Evolutionary conservation across 2,329 filamentous ascomycete genomes (phyloP).

Genomic region (Chrysosporium queenslandicum): DNA sequence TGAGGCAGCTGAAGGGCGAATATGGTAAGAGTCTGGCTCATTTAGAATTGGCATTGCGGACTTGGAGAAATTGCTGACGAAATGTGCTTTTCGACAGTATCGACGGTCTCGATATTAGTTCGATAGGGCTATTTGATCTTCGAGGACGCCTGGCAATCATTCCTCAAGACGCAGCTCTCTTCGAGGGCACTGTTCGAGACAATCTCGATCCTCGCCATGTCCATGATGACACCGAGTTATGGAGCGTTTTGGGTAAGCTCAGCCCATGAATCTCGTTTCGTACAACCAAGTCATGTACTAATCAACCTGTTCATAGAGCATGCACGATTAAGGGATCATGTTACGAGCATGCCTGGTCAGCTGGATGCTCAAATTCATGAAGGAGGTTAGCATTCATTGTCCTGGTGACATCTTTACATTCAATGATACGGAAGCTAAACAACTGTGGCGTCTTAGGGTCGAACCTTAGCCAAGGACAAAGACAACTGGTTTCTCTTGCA

Average conservation of each 20-base stretch:
- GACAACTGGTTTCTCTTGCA: constrained; percentile 86
- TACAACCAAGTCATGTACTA: background rate
- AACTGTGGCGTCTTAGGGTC: constrained; percentile 51
- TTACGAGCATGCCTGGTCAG: constrained; percentile 74
- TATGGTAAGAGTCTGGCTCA: constrained; percentile 38
- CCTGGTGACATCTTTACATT: background rate
- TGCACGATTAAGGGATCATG: constrained; percentile 83
- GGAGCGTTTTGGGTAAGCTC: constrained; percentile 84
- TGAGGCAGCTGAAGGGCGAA: constrained; percentile 69
- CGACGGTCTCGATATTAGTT: constrained; percentile 78
- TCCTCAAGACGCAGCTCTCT: constrained; percentile 91
- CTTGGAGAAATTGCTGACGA: constrained; percentile 9
- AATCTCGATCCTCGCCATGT: constrained; percentile 92
- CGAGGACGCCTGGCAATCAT: constrained; percentile 89
- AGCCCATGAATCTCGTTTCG: constrained; percentile 2
- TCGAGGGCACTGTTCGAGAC: constrained; percentile 85
- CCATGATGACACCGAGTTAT: constrained; percentile 92
- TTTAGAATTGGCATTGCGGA: background rate
- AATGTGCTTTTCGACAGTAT: constrained; percentile 47
- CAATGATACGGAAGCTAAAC: constrained; percentile 1
- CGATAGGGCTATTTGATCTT: constrained; percentile 80
- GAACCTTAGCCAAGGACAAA: constrained; percentile 89
- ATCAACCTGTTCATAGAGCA: constrained; percentile 52
- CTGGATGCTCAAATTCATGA: constrained; percentile 86
- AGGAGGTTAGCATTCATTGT: constrained; percentile 58